Conservation (phyloP, 2,329 filamentous ascomycete genomes). For the Pseudocercospora crystallina region DNA sequence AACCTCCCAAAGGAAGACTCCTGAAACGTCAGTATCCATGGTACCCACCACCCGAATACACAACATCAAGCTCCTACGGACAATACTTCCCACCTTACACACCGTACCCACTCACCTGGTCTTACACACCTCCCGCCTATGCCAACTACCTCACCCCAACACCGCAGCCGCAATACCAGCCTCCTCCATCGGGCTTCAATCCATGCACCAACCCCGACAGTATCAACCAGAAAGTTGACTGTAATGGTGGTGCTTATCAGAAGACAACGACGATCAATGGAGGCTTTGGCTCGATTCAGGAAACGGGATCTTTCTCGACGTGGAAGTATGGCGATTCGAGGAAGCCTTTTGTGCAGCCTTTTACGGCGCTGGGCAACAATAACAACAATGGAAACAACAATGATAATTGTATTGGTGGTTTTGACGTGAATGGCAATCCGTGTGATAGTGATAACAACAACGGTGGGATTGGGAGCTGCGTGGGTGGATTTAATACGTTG, state of each 20-base stretch:
- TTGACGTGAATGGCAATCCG: not conserved
- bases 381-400: not conserved
- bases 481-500: not conserved
- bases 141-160: too few species aligned
- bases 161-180: not conserved
- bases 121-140: too few species aligned
- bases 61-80: too few species aligned
- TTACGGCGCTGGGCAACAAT: not conserved
- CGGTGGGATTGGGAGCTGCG: not conserved
- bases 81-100: too few species aligned
- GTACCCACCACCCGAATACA: too few species aligned
- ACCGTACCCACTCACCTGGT: too few species aligned
- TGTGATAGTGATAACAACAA: not conserved
- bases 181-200: not conserved
- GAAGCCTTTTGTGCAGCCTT: not conserved
- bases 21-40: too few species aligned
- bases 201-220: slow-evolving; percentile 3
- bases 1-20: too few species aligned
- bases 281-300: not conserved
- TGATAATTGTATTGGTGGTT: not conserved
- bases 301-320: not conserved
- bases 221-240: not conserved
- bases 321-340: not conserved
- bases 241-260: slow-evolving; percentile 2
- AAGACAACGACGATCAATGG: slow-evolving; percentile 1